phyloP scores from a whole-genome alignment of 352 stramenopile genomes.

The Phytophthora vignae region DNA sequence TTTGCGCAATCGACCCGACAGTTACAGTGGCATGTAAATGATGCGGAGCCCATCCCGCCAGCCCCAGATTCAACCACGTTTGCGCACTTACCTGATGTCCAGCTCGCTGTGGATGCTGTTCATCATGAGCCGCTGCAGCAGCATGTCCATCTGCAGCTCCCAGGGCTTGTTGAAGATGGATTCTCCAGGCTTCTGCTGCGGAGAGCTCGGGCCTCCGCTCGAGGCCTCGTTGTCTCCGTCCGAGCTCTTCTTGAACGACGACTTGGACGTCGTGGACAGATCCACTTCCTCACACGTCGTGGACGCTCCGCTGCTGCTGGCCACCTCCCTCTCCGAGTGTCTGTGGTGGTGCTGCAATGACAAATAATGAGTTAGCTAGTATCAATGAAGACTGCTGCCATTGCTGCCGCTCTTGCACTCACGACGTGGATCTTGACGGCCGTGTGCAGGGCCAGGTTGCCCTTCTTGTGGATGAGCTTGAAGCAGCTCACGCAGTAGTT shows the following conservation, averaged over 20 bases:
- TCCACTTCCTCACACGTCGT: slow-evolving; percentile 41
- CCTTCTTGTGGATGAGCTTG: slow-evolving; percentile 90
- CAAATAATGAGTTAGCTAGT: background rate
- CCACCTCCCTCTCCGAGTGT: slow-evolving; percentile 25
- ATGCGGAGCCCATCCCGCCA: background rate
- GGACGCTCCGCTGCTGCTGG: slow-evolving; percentile 32
- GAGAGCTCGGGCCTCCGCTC: slow-evolving; percentile 7
- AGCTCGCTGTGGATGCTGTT: slow-evolving; percentile 79
- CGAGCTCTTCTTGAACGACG: slow-evolving; percentile 25
- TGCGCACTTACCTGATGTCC: slow-evolving; percentile 68
- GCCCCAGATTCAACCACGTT: slow-evolving; percentile 9
- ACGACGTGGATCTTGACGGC: slow-evolving; percentile 64
- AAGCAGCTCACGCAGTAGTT: slow-evolving; percentile 89
- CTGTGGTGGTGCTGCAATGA: slow-evolving; percentile 13
- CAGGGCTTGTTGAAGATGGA: slow-evolving; percentile 62
- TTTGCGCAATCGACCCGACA: slow-evolving; percentile 24
- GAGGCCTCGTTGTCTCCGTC: slow-evolving; percentile 21
- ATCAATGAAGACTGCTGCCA: too few relatives aligned
- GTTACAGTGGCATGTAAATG: slow-evolving; percentile 9
- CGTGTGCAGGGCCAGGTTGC: slow-evolving; percentile 82
- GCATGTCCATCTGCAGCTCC: slow-evolving; percentile 88
- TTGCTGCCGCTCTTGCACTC: slow-evolving; percentile 4
- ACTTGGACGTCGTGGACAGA: slow-evolving; percentile 37
- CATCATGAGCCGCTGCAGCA: slow-evolving; percentile 86
- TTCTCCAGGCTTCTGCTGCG: slow-evolving; percentile 8